Percentiles rank a stretch among this genome's conserved stretches.
Conservation (phyloP, 495 filamentous ascomycete genomes). For the Thermothielavioides terrestris region DNA sequence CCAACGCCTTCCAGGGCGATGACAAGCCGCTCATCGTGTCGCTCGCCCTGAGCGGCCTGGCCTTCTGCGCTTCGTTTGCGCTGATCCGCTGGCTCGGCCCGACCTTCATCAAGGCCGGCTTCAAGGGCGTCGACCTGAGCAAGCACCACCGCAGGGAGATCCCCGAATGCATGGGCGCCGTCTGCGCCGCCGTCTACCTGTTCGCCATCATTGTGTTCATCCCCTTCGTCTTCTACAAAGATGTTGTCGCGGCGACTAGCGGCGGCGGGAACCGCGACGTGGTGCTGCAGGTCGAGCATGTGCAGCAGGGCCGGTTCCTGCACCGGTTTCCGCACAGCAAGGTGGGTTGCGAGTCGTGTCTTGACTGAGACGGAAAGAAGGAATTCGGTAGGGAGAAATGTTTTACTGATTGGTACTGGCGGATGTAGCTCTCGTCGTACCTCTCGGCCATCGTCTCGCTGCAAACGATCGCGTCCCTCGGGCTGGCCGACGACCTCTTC, state of each 20-base stretch:
- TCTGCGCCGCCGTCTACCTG: conserved; percentile 88
- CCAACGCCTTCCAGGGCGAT: conserved; percentile 70
- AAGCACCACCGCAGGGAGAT: conserved; percentile 64
- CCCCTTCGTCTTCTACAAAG: conserved; percentile 95
- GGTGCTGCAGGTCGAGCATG: conserved; percentile 54
- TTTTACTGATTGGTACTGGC: neutral
- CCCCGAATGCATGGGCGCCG: conserved; percentile 95
- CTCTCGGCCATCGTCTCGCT: conserved; percentile 88
- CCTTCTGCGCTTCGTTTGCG: conserved; percentile 68
- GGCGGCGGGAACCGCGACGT: conserved; percentile 88
- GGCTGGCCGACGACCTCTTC: conserved; percentile 91
- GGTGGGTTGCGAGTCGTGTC: conserved; percentile 27
- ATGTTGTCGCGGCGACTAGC: conserved; percentile 92
- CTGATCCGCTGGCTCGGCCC: conserved; percentile 93
- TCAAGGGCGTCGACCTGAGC: conserved; percentile 86
- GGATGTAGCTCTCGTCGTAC: conserved; percentile 75
- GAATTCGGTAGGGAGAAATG: no score
- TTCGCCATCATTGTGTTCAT: conserved; percentile 82
- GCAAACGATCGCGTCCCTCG: conserved; percentile 80
- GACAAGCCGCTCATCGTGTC: conserved; percentile 86
- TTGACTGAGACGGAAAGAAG: no score
- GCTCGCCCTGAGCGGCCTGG: conserved; percentile 74
- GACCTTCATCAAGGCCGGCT: conserved; percentile 75
- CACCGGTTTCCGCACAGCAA: conserved; percentile 93
- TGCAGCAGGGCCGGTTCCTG: conserved; percentile 69